These are phyloP conservation scores for Dactylis glomerata DNA, from an alignment of 176 grass and related monocot species.

Conservation along the genomic window DNA sequence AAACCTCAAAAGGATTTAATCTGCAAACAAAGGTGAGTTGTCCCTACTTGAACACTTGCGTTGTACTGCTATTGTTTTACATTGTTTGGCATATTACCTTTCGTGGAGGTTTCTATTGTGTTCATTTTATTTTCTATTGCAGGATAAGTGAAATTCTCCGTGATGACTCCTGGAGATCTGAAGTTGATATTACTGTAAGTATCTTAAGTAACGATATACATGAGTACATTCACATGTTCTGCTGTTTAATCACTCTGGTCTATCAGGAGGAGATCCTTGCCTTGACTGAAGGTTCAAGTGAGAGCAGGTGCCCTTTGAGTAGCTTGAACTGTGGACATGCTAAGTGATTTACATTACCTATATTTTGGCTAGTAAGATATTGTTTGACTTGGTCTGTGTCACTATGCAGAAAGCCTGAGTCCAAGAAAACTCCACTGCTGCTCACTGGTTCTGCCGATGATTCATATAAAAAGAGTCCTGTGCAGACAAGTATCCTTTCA, in stretches of 20 bases:
- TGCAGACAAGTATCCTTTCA: constrained; percentile 48
- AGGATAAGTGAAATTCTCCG: constrained; percentile 79
- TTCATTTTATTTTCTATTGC: constrained; percentile 34
- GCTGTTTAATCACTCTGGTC: constrained; percentile 32
- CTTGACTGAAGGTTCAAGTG: constrained; percentile 62
- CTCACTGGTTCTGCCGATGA: constrained; percentile 62
- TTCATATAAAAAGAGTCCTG: constrained; percentile 57
- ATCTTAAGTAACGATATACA: constrained; percentile 10
- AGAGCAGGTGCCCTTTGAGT: constrained; percentile 44
- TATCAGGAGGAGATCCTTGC: constrained; percentile 76
- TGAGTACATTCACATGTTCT: constrained; percentile 10
- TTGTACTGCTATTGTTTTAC: not conserved
- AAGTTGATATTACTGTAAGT: constrained; percentile 74
- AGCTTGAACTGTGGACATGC: not conserved
- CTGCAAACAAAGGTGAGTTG: constrained; percentile 64
- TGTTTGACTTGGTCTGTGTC: constrained; percentile 22
- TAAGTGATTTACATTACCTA: constrained; percentile 12
- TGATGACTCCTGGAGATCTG: constrained; percentile 62
- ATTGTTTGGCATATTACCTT: constrained; percentile 16
- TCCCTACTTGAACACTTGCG: not conserved
- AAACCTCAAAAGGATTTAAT: constrained; percentile 70
- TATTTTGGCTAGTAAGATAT: constrained; percentile 1
- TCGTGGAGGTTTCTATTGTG: not conserved
- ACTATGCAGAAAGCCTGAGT: constrained; percentile 49
- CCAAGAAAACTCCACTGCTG: constrained; percentile 60